Evolutionary conservation across 805 yeast genomes (phyloP).

Genomic region (Wickerhamiella nectarea): DNA sequence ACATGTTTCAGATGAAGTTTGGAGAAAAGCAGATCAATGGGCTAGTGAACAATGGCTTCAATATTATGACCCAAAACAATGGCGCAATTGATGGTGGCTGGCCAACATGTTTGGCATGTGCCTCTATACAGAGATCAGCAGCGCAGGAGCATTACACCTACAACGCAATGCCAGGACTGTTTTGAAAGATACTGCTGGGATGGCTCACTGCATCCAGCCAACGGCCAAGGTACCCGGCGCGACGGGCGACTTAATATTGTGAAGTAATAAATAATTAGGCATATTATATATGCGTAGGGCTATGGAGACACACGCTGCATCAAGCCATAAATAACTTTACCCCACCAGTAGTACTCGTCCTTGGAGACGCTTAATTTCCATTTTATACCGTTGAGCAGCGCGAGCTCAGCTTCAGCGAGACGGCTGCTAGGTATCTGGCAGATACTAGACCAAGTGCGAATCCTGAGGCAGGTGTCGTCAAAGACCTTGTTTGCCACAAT

Average conservation of each 20-base stretch:
- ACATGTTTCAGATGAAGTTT: constrained; percentile 58
- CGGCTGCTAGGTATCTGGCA: constrained; percentile 1
- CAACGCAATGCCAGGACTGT: constrained; percentile 61
- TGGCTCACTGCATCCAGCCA: constrained; percentile 27
- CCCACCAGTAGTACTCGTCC: constrained; percentile 6
- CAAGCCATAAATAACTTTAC: neutral
- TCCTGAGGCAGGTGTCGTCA: neutral
- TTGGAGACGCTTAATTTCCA: neutral
- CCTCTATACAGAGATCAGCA: constrained; percentile 68
- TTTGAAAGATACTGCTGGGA: constrained; percentile 71
- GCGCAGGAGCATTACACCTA: constrained; percentile 44
- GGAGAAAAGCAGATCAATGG: constrained; percentile 41
- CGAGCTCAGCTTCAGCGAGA: constrained; percentile 3
- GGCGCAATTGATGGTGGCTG: constrained; percentile 57
- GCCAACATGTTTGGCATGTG: constrained; percentile 73
- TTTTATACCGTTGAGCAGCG: neutral
- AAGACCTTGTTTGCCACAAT: constrained; percentile 4
- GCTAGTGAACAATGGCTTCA: constrained; percentile 66
- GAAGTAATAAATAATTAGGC: neutral
- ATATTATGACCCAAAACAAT: constrained; percentile 54
- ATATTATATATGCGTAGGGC: neutral
- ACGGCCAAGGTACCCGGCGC: constrained; percentile 14
- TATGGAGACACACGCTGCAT: neutral
- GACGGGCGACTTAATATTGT: constrained; percentile 25
- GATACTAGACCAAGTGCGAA: neutral